These are phyloP conservation scores for Picea mariana DNA, from an alignment of 83 land plant genomes.

Conservation along the genomic window DNA sequence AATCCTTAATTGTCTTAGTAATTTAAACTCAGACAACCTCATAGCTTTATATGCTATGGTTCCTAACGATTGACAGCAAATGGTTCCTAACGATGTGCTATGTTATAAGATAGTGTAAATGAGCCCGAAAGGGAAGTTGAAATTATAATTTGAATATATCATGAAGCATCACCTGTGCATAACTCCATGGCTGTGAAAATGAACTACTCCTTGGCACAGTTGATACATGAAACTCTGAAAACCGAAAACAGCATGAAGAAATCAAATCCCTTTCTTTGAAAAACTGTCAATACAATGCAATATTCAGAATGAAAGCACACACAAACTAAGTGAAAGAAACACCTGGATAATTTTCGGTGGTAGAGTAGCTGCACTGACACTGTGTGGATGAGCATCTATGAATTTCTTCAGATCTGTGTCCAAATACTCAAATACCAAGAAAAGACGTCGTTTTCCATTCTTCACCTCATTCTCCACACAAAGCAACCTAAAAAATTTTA, in stretches of 20 bases:
- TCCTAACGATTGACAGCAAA: background rate
- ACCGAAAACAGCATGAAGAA: background rate
- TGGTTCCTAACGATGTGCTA: background rate
- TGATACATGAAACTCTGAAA: constrained; percentile 89
- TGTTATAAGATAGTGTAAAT: background rate
- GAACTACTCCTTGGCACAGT: constrained; percentile 89
- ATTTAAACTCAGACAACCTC: background rate
- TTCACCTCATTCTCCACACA: constrained; percentile 76
- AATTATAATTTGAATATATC: constrained; percentile 3
- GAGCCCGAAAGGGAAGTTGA: background rate
- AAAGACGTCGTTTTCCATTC: constrained; percentile 76
- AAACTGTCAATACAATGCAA: too few species aligned
- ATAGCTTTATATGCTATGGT: background rate
- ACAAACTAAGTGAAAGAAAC: background rate
- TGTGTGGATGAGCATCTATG: constrained; percentile 62
- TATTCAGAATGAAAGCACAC: background rate
- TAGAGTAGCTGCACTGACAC: constrained; percentile 62
- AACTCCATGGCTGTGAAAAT: constrained; percentile 90
- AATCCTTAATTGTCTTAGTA: background rate
- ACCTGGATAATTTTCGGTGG: constrained; percentile 63
- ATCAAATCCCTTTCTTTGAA: background rate
- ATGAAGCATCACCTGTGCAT: constrained; percentile 84
- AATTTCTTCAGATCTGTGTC: constrained; percentile 98
- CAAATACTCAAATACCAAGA: constrained; percentile 90
- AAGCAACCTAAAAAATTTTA: constrained; percentile 31